Conservation (phyloP, 169 alveolate species). For the Plasmodium gonderi region DNA sequence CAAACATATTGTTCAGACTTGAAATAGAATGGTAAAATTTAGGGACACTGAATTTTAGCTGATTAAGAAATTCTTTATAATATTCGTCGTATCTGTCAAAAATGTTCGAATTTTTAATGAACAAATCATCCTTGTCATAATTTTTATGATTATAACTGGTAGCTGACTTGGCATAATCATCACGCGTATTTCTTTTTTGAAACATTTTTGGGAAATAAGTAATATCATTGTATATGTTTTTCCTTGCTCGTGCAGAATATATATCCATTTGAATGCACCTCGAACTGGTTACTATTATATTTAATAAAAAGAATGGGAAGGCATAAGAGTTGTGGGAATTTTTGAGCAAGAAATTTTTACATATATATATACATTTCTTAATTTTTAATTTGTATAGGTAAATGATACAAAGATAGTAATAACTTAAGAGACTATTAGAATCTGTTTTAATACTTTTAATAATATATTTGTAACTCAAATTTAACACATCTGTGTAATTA, state of each 20-base stretch:
- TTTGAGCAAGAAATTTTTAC: conserved; percentile 55
- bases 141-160: background rate
- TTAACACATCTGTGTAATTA: conserved; percentile 34
- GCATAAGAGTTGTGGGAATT: conserved; percentile 26
- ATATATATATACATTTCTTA: conserved; percentile 52
- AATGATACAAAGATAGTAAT: conserved; percentile 56
- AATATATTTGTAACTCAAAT: conserved; percentile 55
- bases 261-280: background rate
- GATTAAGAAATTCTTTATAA: conserved; percentile 13
- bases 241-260: background rate
- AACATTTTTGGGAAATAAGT: background rate
- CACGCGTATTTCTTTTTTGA: background rate
- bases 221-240: background rate
- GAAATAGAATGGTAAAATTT: conserved; percentile 22
- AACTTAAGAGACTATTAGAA: conserved; percentile 31
- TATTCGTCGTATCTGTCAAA: conserved; percentile 10
- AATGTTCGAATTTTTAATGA: background rate
- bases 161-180: background rate
- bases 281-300: conserved; percentile 28
- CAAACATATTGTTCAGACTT: background rate
- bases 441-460: conserved; percentile 51
- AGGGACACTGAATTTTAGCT: conserved; percentile 17
- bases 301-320: conserved; percentile 49
- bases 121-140: background rate
- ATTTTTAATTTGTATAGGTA: conserved; percentile 56